Evolutionary conservation across 108 stramenopile species (phyloP).

Genomic region (Craspedostauros australis): DNA sequence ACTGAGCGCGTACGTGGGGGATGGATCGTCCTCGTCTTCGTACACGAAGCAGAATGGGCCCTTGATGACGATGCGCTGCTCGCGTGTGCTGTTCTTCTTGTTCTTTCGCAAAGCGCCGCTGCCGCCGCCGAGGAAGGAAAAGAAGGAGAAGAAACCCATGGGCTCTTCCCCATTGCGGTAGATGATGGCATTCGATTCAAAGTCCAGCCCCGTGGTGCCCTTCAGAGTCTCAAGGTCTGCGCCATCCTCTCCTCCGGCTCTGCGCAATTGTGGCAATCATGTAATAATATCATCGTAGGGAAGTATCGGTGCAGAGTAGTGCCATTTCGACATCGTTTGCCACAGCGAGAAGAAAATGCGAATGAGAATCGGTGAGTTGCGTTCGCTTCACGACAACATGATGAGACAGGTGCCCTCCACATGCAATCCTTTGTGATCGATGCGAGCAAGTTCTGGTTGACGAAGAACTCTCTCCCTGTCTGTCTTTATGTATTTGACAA

Average conservation of each 20-base stretch:
- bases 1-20: slow-evolving; percentile 77
- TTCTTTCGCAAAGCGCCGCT: slow-evolving; percentile 3
- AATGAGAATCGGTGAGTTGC: too few relatives aligned
- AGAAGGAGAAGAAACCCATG: slow-evolving; percentile 17
- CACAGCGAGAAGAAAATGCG: slow-evolving; percentile 1
- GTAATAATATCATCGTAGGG: not conserved
- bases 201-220: slow-evolving; percentile 68
- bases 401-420: too few relatives aligned
- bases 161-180: slow-evolving; percentile 35
- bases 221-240: slow-evolving; percentile 63
- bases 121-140: slow-evolving; percentile 35
- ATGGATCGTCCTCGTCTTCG: slow-evolving; percentile 28
- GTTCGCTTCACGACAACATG: too few relatives aligned
- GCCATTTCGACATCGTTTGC: not conserved
- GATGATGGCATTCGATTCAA: slow-evolving; percentile 67
- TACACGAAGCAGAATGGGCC: slow-evolving; percentile 79
- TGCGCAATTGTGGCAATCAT: slow-evolving; percentile 6
- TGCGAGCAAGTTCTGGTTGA: too few relatives aligned
- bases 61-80: slow-evolving; percentile 64
- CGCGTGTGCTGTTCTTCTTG: too few relatives aligned
- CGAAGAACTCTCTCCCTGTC: too few relatives aligned
- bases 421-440: too few relatives aligned
- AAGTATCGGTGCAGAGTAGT: not conserved
- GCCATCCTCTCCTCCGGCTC: slow-evolving; percentile 54
- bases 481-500: too few relatives aligned